Conservation (phyloP, 805 yeast genomes). For the Priceomyces fermenticarens region DNA sequence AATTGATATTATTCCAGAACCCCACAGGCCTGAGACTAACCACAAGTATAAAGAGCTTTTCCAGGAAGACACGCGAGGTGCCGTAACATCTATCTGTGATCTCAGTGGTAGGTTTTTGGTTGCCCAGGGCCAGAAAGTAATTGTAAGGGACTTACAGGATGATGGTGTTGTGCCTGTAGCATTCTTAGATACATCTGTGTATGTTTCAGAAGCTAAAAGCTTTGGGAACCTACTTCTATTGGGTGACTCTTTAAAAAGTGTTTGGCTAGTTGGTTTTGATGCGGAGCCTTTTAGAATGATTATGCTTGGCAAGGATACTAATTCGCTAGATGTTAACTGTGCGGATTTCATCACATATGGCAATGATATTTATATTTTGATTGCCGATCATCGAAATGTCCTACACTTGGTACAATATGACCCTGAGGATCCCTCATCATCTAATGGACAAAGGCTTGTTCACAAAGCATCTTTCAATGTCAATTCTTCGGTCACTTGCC, state of each 20-base stretch:
- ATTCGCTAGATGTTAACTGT: slow-evolving; percentile 57
- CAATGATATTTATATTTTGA: slow-evolving; percentile 62
- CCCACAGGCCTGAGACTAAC: slow-evolving; percentile 79
- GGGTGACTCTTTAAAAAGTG: slow-evolving; percentile 76
- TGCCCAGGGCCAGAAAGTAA: slow-evolving; percentile 80
- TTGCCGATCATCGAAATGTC: slow-evolving; percentile 65
- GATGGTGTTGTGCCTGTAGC: slow-evolving; percentile 94
- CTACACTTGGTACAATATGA: slow-evolving; percentile 80
- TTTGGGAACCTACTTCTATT: slow-evolving; percentile 77
- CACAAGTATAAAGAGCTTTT: slow-evolving; percentile 72
- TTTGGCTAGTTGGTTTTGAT: slow-evolving; percentile 84
- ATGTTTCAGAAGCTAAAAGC: slow-evolving; percentile 73
- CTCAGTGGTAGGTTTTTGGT: slow-evolving; percentile 80
- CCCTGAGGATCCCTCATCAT: slow-evolving; percentile 84
- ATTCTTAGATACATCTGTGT: slow-evolving; percentile 81
- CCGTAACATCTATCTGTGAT: slow-evolving; percentile 73
- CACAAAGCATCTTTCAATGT: slow-evolving; percentile 68
- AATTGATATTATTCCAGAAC: slow-evolving; percentile 84
- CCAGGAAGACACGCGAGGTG: slow-evolving; percentile 76
- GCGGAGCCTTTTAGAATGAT: slow-evolving; percentile 92
- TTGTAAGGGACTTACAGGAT: slow-evolving; percentile 81
- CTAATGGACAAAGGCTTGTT: slow-evolving; percentile 73
- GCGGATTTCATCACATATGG: slow-evolving; percentile 77
- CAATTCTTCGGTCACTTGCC: slow-evolving; percentile 57
- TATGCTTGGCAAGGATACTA: slow-evolving; percentile 69